A percentile compares a stretch with the other conserved stretches of the same genome.
These are phyloP conservation scores for Talaromyces ruber DNA, from an alignment of 495 filamentous ascomycete species.

Conservation along the genomic window DNA sequence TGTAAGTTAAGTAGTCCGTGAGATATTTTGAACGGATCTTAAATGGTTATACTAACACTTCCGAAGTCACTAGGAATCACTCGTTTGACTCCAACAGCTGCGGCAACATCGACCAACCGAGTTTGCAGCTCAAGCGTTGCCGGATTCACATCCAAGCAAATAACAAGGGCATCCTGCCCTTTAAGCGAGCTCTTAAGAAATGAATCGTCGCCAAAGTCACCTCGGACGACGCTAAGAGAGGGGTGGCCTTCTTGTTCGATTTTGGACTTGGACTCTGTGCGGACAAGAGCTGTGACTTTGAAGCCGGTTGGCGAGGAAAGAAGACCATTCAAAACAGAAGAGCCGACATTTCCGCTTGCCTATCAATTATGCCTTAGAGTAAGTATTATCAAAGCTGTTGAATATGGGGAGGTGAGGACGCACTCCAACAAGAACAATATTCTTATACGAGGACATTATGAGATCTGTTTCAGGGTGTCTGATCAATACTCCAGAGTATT, in stretches of 20 bases:
- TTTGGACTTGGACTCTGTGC: not conserved
- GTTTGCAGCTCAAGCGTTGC: not conserved
- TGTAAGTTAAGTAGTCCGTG: not conserved
- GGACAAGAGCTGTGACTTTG: not conserved
- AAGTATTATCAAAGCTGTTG: not conserved
- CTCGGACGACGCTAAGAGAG: not conserved
- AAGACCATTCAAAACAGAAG: not conserved
- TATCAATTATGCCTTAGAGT: not conserved
- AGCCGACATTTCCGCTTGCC: conserved; percentile 1
- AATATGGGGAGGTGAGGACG: not conserved
- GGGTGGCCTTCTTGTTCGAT: not conserved
- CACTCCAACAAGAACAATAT: conserved; percentile 2
- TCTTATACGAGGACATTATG: not conserved
- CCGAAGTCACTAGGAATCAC: conserved; percentile 9
- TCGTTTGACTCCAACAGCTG: conserved; percentile 3
- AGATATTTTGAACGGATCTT: not conserved
- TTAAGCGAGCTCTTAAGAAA: not conserved
- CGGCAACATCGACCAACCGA: conserved; percentile 1
- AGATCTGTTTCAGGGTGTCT: not conserved
- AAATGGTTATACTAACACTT: not conserved
- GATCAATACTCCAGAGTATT: not conserved
- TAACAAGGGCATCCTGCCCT: not conserved
- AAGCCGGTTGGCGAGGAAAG: not conserved
- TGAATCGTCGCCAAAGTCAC: not conserved
- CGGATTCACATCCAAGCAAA: not conserved